Conservation (phyloP, 2,329 filamentous ascomycete genomes). For the Penicillium sp. region DNA sequence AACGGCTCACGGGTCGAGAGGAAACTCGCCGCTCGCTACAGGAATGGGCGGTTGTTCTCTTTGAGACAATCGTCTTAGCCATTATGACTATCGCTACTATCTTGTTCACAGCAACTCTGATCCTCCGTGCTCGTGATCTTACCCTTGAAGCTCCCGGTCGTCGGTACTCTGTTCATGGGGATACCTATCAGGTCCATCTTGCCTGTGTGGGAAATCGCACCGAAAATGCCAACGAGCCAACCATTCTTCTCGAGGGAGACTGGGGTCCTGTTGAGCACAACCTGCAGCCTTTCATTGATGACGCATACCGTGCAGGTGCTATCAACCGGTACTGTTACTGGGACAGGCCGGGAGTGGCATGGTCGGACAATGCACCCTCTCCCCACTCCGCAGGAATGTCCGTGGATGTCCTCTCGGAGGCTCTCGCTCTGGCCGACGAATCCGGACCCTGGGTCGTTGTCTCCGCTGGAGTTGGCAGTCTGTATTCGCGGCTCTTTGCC, state of each 20-base stretch:
- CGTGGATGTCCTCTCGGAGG: slow-evolving; percentile 84
- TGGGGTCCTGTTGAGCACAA: slow-evolving; percentile 75
- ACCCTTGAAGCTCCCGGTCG: slow-evolving; percentile 71
- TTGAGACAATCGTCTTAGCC: slow-evolving; percentile 69
- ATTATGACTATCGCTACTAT: slow-evolving; percentile 67
- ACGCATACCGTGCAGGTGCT: slow-evolving; percentile 72
- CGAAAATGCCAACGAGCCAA: slow-evolving; percentile 60
- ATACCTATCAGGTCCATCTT: slow-evolving; percentile 84
- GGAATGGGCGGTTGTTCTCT: slow-evolving; percentile 80
- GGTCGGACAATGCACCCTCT: slow-evolving; percentile 88
- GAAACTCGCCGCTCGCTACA: slow-evolving; percentile 78
- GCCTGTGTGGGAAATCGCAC: slow-evolving; percentile 74
- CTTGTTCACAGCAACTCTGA: slow-evolving; percentile 75
- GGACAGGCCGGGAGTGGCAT: slow-evolving; percentile 85
- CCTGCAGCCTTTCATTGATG: slow-evolving; percentile 75
- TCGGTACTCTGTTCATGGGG: slow-evolving; percentile 74
- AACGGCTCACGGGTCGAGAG: slow-evolving; percentile 81
- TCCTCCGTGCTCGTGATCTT: slow-evolving; percentile 76
- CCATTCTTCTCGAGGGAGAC: slow-evolving; percentile 81
- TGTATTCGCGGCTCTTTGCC: slow-evolving; percentile 89
- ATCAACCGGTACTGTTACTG: slow-evolving; percentile 92
- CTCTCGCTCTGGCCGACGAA: slow-evolving; percentile 75
- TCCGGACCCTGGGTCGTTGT: slow-evolving; percentile 85
- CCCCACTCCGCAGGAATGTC: slow-evolving; percentile 91
- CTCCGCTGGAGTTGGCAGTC: slow-evolving; percentile 79